Evolutionary conservation across 495 filamentous ascomycete species (phyloP), one percentile per base, ranked within the genome.

Genomic region (Annulohypoxylon bovei): DNA sequence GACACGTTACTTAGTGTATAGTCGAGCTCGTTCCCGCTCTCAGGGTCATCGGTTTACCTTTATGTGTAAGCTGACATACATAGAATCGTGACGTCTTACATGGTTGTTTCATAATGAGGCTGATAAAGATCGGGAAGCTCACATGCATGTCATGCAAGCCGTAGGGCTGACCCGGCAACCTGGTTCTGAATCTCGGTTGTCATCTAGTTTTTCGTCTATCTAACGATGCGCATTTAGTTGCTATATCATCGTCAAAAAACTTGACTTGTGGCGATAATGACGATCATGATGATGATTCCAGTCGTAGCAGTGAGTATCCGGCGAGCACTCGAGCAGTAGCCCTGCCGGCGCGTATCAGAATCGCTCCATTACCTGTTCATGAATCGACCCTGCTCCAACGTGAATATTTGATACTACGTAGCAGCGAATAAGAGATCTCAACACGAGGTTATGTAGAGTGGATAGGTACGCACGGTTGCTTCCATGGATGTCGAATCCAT

Each of bases 121-220:
- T 67, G 46, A 67, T 68, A 62, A 35, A 20, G 6, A 44, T 40
- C 56, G 44, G 62, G 28, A 35, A 61, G 50, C 55, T 35, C 49
- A 52, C 52, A 33, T 39, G 53, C 50, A 55, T 32, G 40, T 32
- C 49, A 56, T 46, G 65, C 23, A 65, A 27, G 60, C 39, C 16
- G 47, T 72, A 68, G 69, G 67, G 67, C 67, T 69, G 67, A 72
- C 63, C 70, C 70, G 61, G 30, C 49, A 62, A 54, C 56, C n/a
- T 65, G 70, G 70, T 55, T 57, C 39, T 55, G 32, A 32, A 27
- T 53, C 22, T 50, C 33, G 50, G 62, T 28, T 25, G 35, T 35
- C 37, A 27, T 37, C 35, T 47, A n/a, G n/a, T 35, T 14, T 49
- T 12, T 28, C 22, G 7, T 30, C 32, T 49, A 28, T 56, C 44